These are phyloP conservation scores for Blastocystis sp. DNA, from an alignment of 352 stramenopile genomes.

Conservation along the genomic window DNA sequence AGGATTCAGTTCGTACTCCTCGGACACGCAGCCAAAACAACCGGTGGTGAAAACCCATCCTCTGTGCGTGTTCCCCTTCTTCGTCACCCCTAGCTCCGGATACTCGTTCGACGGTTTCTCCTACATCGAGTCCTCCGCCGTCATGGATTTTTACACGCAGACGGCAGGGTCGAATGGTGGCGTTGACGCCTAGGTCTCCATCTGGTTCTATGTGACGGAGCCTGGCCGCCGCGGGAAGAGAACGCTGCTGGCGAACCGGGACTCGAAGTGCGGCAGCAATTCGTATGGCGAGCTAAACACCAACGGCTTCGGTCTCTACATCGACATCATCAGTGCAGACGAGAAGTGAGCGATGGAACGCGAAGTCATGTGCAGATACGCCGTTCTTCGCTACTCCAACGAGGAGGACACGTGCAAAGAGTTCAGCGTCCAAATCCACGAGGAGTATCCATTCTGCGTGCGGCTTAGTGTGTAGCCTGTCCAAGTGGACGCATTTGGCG, in stretches of 20 bases:
- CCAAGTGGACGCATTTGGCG: slow-evolving; percentile 37
- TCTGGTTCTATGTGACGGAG: slow-evolving; percentile 52
- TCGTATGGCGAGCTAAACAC: slow-evolving; percentile 44
- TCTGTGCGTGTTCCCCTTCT: not conserved
- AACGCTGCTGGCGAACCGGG: slow-evolving; percentile 40
- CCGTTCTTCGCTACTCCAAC: slow-evolving; percentile 28
- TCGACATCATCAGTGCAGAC: slow-evolving; percentile 38
- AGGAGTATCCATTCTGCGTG: not conserved
- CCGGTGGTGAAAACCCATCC: slow-evolving; percentile 29
- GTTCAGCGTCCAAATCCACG: slow-evolving; percentile 1
- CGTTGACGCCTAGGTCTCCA: slow-evolving; percentile 15
- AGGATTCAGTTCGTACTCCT: not conserved
- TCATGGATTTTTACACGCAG: slow-evolving; percentile 64
- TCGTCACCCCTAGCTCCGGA: not conserved
- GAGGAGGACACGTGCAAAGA: slow-evolving; percentile 39
- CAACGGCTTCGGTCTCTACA: slow-evolving; percentile 61
- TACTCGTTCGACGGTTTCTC: slow-evolving; percentile 42
- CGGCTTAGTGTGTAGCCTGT: not conserved
- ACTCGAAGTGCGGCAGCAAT: slow-evolving; percentile 10
- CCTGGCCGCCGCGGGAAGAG: slow-evolving; percentile 1
- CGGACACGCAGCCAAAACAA: not conserved
- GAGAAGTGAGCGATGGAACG: not conserved
- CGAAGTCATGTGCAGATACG: not conserved
- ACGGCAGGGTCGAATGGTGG: not conserved
- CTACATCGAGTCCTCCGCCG: slow-evolving; percentile 45